A percentile compares a stretch with the other conserved stretches of the same genome.
Evolutionary conservation across 176 grass and related monocot species (phyloP).

Genomic region (Elaeis guineensis): DNA sequence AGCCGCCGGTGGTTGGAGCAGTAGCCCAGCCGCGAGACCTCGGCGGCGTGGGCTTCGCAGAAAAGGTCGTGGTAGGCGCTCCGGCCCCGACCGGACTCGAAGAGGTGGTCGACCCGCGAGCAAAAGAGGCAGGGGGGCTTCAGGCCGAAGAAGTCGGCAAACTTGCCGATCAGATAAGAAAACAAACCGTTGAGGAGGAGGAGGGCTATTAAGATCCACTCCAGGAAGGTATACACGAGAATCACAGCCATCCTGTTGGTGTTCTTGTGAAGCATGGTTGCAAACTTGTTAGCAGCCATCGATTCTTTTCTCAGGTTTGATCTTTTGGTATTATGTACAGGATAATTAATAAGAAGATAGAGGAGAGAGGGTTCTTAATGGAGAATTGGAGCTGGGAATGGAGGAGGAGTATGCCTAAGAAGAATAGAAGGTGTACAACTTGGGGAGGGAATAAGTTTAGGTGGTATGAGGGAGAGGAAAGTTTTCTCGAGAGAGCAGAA

Average conservation of each 20-base stretch:
- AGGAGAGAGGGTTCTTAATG: no score
- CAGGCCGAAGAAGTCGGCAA: slow-evolving; percentile 76
- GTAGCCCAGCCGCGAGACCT: slow-evolving; percentile 71
- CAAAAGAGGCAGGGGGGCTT: slow-evolving; percentile 75
- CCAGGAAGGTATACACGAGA: slow-evolving; percentile 70
- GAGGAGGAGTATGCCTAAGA: no score
- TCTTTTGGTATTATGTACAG: no score
- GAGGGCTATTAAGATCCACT: slow-evolving; percentile 89
- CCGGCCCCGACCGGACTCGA: slow-evolving; percentile 28
- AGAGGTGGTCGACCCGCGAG: slow-evolving; percentile 75
- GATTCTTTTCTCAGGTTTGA: neutral
- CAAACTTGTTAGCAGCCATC: slow-evolving; percentile 35
- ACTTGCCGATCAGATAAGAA: slow-evolving; percentile 67
- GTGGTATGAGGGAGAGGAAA: no score
- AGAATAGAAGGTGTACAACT: no score
- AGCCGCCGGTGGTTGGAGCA: slow-evolving; percentile 59
- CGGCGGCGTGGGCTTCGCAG: slow-evolving; percentile 65
- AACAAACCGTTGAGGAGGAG: slow-evolving; percentile 90
- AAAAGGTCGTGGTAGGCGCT: slow-evolving; percentile 38
- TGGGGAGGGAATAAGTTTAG: no score
- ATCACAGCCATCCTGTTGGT: slow-evolving; percentile 37
- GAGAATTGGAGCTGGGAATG: no score
- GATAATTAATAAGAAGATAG: no score
- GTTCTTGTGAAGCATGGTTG: slow-evolving; percentile 36
- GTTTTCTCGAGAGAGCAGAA: no score